Evolutionary conservation across 345 rosid species (phyloP).

Genomic region (Murraya koenigii): DNA sequence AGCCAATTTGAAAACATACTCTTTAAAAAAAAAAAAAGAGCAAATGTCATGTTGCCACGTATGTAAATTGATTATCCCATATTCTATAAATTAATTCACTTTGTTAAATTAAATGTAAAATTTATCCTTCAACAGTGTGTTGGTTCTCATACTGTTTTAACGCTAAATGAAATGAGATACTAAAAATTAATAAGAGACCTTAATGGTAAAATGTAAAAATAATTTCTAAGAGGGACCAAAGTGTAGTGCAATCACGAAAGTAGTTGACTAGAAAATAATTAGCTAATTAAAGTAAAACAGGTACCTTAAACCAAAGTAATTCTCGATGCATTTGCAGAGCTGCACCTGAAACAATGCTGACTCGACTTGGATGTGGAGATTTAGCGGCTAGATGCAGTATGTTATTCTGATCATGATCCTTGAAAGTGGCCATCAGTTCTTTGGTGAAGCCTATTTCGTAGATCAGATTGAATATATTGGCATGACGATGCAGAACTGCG

Average conservation of each 20-base stretch:
- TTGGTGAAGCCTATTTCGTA: slow-evolving; percentile 17
- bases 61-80: too few species aligned
- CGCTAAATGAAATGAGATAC: too few species aligned
- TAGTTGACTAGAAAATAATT: too few species aligned
- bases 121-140: too few species aligned
- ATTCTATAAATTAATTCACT: too few species aligned
- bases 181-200: too few species aligned
- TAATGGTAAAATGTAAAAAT: too few species aligned
- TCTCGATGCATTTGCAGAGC: not conserved
- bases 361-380: not conserved
- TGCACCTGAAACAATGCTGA: not conserved
- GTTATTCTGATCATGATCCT: not conserved
- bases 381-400: not conserved
- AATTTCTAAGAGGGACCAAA: too few species aligned
- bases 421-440: slow-evolving; percentile 1
- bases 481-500: slow-evolving; percentile 23
- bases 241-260: too few species aligned
- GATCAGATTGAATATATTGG: slow-evolving; percentile 18
- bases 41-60: not conserved
- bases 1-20: too few species aligned
- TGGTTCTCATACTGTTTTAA: too few species aligned
- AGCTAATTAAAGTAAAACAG: not conserved
- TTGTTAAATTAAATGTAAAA: too few species aligned
- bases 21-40: not conserved
- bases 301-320: not conserved